Base-by-base conservation (phyloP, 2,329 filamentous ascomycete genomes). In the Aspergillus amoenus region DNA sequence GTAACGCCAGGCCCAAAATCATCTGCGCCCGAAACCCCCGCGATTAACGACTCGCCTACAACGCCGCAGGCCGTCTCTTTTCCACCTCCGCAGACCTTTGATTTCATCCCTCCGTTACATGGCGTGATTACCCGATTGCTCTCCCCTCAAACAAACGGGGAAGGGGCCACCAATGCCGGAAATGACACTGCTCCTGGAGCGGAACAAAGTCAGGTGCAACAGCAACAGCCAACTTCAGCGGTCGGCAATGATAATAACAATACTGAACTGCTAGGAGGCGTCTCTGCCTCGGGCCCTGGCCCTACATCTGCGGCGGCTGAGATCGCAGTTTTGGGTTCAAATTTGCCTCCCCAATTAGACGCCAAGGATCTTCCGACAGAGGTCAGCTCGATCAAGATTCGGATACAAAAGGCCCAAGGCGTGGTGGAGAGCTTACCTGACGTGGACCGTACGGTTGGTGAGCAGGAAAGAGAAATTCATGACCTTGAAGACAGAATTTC, bases 101-200 rank as follows among this genome's bases (percentile, higher is more conserved):
- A 96, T 78, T 85, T 91, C 65, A 84, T 96, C 53, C 91, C 92
- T 24, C 86, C 92, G 68, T 85, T 97, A 53, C 88, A 91, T 68
- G 82, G 86, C 58, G 85, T 96, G 64, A 85, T 97, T 60, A 81
- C 86, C 63, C 89, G 90, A 50, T 83, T 97, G 17, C 85, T 89
- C 64, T 80, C 76, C 27, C 66, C 72, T 17, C 78, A 70, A 59
- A 68, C 65, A 65, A 78, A 68, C 71, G 76, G 45, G 73, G 76
- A 40, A 71, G 59, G 62, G 5, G 54, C 77, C 52, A 69, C 77
- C 48, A 73, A 74, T 44, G 71, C 55, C 21, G 58, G 55, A 11
- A 66, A 64, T 21, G 66, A 64, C 13, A 55, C 66, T 13, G 60
- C 66, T 13, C 60, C 66, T 55, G 66, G 67, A 58, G 62, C 58